Evolutionary conservation across 176 grass and related monocot genomes (phyloP), one percentile per base, ranked within the genome.

Genomic region (Lolium perenne): DNA sequence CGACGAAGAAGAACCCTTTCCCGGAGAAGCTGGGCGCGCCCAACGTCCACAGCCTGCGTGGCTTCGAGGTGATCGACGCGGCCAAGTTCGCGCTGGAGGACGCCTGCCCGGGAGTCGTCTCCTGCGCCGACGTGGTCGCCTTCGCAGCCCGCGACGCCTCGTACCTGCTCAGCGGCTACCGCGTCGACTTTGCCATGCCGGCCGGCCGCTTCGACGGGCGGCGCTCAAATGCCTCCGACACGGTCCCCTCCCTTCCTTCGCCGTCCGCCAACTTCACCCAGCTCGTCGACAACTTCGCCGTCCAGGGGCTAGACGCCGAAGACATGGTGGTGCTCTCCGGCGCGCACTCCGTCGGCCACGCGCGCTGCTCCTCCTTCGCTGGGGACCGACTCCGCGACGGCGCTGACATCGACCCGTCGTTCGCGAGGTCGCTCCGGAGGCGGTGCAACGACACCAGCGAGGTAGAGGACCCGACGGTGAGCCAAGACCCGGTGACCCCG

Each of bases 281-380:
- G 10, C 89, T 91, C 23, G 23, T 86, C 4, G 61, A 40, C 11
- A 63, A 23, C 5, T 94, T 94, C 16, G 82, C 47, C 20, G 29
- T 0, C 1, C 77, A 88, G 66, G 64, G 64, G 8, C 74, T 94
- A 7, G 14, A 26, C 60, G 67, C 49, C 0, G 88, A 91, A 38
- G 92, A 94, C 78, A 32, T 93, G 85, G 82, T 93, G 7, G 72
- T 87, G 40, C 91, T 93, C 54, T 88, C 92, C n/a, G 87, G 93
- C 12, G 89, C 92, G 32, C 92, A 94, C 89, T 80, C 89, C 57
- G 41, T 94, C 8, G 92, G 92, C 9, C 40, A 40, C 2, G 82
- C 92, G 32, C 89, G 91, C 81, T 91, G 92, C 63, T 77, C 84
- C 9, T 78, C 71, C 26, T 90, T 93, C 76, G 13, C 11, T 6